Conservation (phyloP, 2,329 filamentous ascomycete species). For the Hypoxylon sp. region DNA sequence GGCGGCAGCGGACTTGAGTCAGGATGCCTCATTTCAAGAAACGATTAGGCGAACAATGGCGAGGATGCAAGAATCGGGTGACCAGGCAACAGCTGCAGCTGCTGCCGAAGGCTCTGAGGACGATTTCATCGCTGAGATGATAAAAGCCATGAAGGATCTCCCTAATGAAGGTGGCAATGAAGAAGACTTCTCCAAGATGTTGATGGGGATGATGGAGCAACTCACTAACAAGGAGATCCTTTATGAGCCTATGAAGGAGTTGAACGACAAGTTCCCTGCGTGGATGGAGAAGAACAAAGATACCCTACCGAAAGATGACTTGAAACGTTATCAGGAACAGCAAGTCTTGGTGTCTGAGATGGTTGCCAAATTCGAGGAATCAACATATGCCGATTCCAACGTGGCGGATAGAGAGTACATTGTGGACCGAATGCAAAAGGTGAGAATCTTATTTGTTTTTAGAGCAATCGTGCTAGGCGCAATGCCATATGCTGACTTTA, state of each 20-base stretch:
- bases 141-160: conserved; percentile 86
- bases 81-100: conserved; percentile 85
- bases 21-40: conserved; percentile 85
- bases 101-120: conserved; percentile 76
- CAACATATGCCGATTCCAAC: conserved; percentile 86
- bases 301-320: conserved; percentile 77
- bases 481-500: conserved; percentile 37
- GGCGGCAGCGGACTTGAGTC: conserved; percentile 56
- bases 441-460: conserved; percentile 59
- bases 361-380: conserved; percentile 87
- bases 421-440: conserved; percentile 98
- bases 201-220: conserved; percentile 99
- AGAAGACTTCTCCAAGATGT: conserved; percentile 93
- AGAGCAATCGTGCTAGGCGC: neutral
- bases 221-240: conserved; percentile 98
- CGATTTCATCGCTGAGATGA: conserved; percentile 90
- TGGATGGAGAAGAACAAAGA: conserved; percentile 87
- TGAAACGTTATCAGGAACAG: conserved; percentile 86
- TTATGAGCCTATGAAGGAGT: conserved; percentile 98
- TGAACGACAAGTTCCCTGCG: conserved; percentile 89
- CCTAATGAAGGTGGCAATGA: conserved; percentile 72
- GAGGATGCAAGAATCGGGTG: conserved; percentile 91
- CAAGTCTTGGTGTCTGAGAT: conserved; percentile 86
- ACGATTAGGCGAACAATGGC: conserved; percentile 96
- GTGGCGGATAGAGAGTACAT: conserved; percentile 89